Evolutionary conservation across 306 rosid species (phyloP), one percentile per base, ranked within the genome.

Genomic region (Psophocarpus tetragonolobus): DNA sequence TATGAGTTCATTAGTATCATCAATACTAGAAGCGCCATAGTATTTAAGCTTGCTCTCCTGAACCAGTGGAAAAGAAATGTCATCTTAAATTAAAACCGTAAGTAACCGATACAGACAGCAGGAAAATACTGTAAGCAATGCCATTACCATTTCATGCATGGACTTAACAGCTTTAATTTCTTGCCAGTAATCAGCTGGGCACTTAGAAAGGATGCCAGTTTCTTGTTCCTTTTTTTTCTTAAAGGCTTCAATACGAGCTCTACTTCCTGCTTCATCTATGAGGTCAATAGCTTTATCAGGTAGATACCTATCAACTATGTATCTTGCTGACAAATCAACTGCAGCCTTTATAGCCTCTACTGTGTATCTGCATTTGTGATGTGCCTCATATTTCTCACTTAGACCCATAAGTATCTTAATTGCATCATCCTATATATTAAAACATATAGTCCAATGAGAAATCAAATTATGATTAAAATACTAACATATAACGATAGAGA

Each of bases 271-370:
- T 83, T 95, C 98, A 73, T 95, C 98, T 73, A 95, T 87, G 77
- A 95, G 94, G 84, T 92, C 98, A 74, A 92, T 89, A 78, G 98
- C 98, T 90, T 95, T 95, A 83, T 95, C 98, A 35, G 98, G 98
- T 66, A 95, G 98, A 86, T 89, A 87, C 80, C 98, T 90, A 85
- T 92, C 97, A 30, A 84, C 76, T 72, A 92, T 89, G 84, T 90
- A 90, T 78, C 96, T 88, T 15, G 89, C 86, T 58, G 97, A 88
- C 70, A 92, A 85, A 75, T 87, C 24, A 65, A 92, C 97, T 0
- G 97, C 96, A 65, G 96, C 92, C 69, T 76, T 63, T 77, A 92
- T 77, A 81, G 97, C 93, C 69, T 90, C 96, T 44, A 68, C 77
- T 32, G 91, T 87, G 60, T 85, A 92, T 87, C 72, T 84, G 88